These are phyloP conservation scores for Dryas drummondii DNA, from an alignment of 306 rosid genomes.

Conservation along the genomic window DNA sequence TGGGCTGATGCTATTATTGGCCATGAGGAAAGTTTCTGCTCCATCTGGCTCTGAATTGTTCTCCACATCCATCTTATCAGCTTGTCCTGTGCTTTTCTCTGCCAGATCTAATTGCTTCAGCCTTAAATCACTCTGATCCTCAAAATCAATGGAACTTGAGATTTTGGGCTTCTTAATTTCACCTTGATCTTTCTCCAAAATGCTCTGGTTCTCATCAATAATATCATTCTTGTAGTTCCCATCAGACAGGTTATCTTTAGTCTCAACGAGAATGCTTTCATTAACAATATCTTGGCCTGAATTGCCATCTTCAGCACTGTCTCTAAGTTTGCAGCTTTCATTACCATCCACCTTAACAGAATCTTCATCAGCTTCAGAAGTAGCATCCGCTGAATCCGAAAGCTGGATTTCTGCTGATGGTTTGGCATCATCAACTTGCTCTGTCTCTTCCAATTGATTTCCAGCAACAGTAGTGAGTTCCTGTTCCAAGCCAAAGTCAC, in stretches of 20 bases:
- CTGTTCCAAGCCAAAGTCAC: slow-evolving; percentile 6
- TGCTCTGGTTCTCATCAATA: slow-evolving; percentile 5
- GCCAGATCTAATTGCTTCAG: slow-evolving; percentile 13
- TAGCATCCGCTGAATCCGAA: neutral
- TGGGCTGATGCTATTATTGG: neutral
- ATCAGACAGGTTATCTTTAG: slow-evolving; percentile 3
- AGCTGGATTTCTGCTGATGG: neutral
- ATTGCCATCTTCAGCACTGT: slow-evolving; percentile 8
- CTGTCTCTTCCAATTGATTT: slow-evolving; percentile 15
- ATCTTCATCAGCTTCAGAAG: slow-evolving; percentile 11
- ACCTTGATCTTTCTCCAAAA: slow-evolving; percentile 11
- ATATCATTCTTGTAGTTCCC: slow-evolving; percentile 7
- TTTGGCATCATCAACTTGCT: slow-evolving; percentile 15
- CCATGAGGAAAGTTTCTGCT: neutral
- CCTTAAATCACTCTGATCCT: slow-evolving; percentile 15
- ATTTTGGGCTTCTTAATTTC: slow-evolving; percentile 11
- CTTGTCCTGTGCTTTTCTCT: slow-evolving; percentile 2
- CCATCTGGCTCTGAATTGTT: neutral
- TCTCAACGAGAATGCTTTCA: slow-evolving; percentile 2
- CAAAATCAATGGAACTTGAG: slow-evolving; percentile 10
- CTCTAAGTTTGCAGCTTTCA: neutral
- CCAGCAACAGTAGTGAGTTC: neutral
- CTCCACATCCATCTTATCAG: slow-evolving; percentile 9
- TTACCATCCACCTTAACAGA: slow-evolving; percentile 1
- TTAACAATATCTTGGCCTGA: slow-evolving; percentile 2